These are phyloP conservation scores for Helicocarpus griseus DNA, from an alignment of 2,329 filamentous ascomycete species.

Conservation along the genomic window DNA sequence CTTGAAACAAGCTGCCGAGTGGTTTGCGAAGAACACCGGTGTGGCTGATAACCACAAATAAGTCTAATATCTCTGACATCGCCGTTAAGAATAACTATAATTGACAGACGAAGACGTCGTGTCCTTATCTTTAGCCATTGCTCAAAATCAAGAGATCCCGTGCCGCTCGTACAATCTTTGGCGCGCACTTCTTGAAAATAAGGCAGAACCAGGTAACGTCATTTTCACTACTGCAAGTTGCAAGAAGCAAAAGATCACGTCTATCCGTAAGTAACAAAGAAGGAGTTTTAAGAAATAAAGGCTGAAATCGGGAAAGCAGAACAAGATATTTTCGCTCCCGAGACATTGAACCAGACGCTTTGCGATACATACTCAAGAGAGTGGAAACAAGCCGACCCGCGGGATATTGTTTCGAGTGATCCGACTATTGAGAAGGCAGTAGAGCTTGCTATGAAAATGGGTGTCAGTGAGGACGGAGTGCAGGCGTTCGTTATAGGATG, in stretches of 20 bases:
- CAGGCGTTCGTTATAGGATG: conserved; percentile 20
- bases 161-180: conserved; percentile 15
- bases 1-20: conserved; percentile 26
- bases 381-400: conserved; percentile 17
- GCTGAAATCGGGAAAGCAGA: neutral
- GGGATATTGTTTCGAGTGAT: conserved; percentile 14
- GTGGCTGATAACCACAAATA: conserved; percentile 5
- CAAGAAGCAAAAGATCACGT: conserved; percentile 17
- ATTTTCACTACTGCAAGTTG: conserved; percentile 26
- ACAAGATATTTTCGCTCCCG: conserved; percentile 10
- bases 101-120: conserved; percentile 5
- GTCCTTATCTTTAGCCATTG: conserved; percentile 27
- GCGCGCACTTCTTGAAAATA: conserved; percentile 13
- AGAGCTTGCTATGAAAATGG: conserved; percentile 14
- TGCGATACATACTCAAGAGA: conserved; percentile 15
- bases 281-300: neutral
- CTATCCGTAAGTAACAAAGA: conserved; percentile 13
- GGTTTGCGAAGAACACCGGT: conserved; percentile 23
- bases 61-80: neutral
- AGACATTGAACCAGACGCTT: conserved; percentile 15
- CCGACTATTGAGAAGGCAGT: conserved; percentile 21
- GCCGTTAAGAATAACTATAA: neutral
- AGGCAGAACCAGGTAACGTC: conserved; percentile 17
- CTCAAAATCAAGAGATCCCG: conserved; percentile 20
- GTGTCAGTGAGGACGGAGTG: conserved; percentile 12